Evolutionary conservation across 2,329 filamentous ascomycete species (phyloP), one percentile per base, ranked within the genome.

Genomic region (Exophiala sideris): DNA sequence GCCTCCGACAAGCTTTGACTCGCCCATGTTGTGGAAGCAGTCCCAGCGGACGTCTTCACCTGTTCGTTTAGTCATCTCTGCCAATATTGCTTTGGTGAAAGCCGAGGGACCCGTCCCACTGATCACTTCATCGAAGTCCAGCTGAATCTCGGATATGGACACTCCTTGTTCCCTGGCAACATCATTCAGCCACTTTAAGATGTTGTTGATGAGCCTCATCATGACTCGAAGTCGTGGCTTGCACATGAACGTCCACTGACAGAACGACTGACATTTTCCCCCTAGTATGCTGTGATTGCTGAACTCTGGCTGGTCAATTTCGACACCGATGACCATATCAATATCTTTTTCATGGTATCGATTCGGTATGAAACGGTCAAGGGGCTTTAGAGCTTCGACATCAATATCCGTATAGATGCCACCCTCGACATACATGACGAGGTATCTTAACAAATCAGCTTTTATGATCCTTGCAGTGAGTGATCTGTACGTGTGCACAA

Each of bases 191-290:
- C 85, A 88, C 1, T 71, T 66, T 69, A 88, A 79, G 66, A 88
- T 88, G 63, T 85, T 81, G 66, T 88, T 83, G 44, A 88, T 79
- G 3, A 89, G 75, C 32, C 74, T 73, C 67, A 88, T 74, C 83
- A 89, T 87, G 52, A 88, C 83, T 1, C 84, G 83, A 21, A 84
- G 78, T 14, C 76, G 73, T 1, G 86, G 84, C 65, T 87, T 86
- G 62, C 81, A 81, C 73, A 87, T 85, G 64, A 88, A 87, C 0
- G 86, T 88, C 86, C 86, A 89, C 65, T 88, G 86, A 67, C 85
- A 88, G 66, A 89, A 88, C 0, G 85, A 88, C 60, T 77, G 75
- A 35, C 81, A 87, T 69, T 88, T 88, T 45, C 77, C 77, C 11
- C 86, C 85, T 0, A 88, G 74, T 32, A 88, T 83, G 1, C 81